A percentile compares a stretch with the other conserved stretches of the same genome.
These are phyloP conservation scores for Eucalyptus marginata DNA, from an alignment of 345 rosid species.

Conservation along the genomic window DNA sequence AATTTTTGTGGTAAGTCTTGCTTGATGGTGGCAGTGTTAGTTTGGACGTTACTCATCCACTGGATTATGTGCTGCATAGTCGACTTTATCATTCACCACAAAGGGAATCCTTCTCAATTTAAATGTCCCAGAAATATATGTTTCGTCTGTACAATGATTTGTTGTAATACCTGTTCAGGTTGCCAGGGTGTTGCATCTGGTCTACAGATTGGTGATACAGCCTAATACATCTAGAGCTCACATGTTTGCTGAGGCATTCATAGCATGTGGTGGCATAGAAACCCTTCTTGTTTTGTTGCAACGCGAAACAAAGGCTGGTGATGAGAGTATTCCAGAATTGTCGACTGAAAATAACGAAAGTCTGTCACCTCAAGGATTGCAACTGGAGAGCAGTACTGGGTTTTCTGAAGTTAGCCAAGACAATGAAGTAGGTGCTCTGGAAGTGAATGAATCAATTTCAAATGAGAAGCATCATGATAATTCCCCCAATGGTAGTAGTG, in stretches of 20 bases:
- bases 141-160: background rate
- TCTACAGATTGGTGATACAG: conserved; percentile 84
- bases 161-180: conserved; percentile 36
- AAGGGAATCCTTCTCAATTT: background rate
- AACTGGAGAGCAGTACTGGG: conserved; percentile 10
- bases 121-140: background rate
- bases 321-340: conserved; percentile 25
- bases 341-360: conserved; percentile 13
- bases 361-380: conserved; percentile 25
- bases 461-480: conserved; percentile 22
- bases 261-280: conserved; percentile 86
- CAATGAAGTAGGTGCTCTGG: conserved; percentile 20
- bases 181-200: conserved; percentile 83
- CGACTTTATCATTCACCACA: background rate
- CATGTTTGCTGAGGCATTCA: conserved; percentile 67
- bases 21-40: background rate
- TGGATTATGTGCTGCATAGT: background rate
- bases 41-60: background rate
- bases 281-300: conserved; percentile 96
- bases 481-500: conserved; percentile 14
- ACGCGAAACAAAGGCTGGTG: conserved; percentile 87
- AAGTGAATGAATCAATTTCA: conserved; percentile 18
- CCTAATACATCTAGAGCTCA: conserved; percentile 83
- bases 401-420: conserved; percentile 24
- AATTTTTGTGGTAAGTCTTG: background rate